phyloP scores from a whole-genome alignment of 2,329 filamentous ascomycete species.

The Atkinsonella texensis region DNA sequence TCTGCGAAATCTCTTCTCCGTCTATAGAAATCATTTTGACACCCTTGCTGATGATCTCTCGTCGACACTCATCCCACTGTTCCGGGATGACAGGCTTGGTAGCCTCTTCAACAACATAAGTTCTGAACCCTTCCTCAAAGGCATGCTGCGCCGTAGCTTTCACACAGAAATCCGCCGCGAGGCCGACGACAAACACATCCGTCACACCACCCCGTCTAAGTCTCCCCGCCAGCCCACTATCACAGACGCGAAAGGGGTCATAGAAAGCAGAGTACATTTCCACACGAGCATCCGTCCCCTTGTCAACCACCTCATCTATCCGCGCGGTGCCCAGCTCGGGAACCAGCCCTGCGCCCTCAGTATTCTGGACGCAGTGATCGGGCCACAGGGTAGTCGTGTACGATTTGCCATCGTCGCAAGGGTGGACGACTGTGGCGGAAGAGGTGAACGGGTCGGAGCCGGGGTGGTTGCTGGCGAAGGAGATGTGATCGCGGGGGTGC shows the following conservation, averaged over 20 bases:
- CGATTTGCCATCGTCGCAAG: slow-evolving; percentile 46
- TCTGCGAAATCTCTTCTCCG: slow-evolving; percentile 11
- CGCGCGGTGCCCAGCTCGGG: slow-evolving; percentile 51
- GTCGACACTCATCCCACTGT: slow-evolving; percentile 42
- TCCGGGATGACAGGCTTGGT: slow-evolving; percentile 59
- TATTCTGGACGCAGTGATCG: slow-evolving; percentile 71
- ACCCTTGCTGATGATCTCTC: slow-evolving; percentile 43
- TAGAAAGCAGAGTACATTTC: slow-evolving; percentile 95
- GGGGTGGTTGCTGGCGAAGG: slow-evolving; percentile 73
- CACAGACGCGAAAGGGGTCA: slow-evolving; percentile 58
- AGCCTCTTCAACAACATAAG: slow-evolving; percentile 67
- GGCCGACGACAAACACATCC: slow-evolving; percentile 73
- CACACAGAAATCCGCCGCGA: slow-evolving; percentile 88
- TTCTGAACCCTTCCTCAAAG: slow-evolving; percentile 59
- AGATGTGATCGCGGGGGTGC: slow-evolving; percentile 74
- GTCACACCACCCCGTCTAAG: slow-evolving; percentile 51
- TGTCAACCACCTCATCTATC: slow-evolving; percentile 60
- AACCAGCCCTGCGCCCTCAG: slow-evolving; percentile 59
- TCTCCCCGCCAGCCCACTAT: slow-evolving; percentile 48
- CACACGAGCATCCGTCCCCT: slow-evolving; percentile 60
- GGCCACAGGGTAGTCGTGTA: slow-evolving; percentile 74
- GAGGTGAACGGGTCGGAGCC: slow-evolving; percentile 57
- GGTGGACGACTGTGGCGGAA: slow-evolving; percentile 52
- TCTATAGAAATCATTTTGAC: slow-evolving; percentile 45
- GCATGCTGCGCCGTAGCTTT: slow-evolving; percentile 71